Evolutionary conservation across 148 eudicot genomes (phyloP), one percentile per base, ranked within the genome.

Genomic region (Camellia japonica): DNA sequence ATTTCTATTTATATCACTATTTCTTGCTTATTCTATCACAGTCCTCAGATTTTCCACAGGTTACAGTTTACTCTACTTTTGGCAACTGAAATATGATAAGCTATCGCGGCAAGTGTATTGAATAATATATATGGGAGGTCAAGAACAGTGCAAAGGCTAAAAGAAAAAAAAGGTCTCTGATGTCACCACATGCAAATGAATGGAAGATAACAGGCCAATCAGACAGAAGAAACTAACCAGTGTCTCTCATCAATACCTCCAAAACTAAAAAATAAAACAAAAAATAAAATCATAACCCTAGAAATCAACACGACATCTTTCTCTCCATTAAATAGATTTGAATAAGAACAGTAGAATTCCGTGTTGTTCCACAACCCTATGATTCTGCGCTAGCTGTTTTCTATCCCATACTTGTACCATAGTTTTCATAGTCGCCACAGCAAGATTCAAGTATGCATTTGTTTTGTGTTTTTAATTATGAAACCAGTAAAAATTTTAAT

Each of bases 171-270:
- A 69, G 23, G 43, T 15, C n/a, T 23, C 30, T 23, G 30, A 23
- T 23, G 30, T 23, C 30, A 23, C 6, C 44, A 23, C n/a, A 72
- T 19, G n/a, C 23, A 72, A 72, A 15, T 52, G n/a, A 72, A 51
- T 72, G 75, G n/a, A 12, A 72, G 42, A 72, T 20, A 23, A 71
- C 51, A 20, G 15, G 75, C 44, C 55, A 46, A 70, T 70, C 47
- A 6, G 56, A 11, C 43, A 72, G 59, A 23, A 4, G n/a, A 49
- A 49, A 51, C 74, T 51, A 20, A 71, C 59, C 42, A 71, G 9
- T 20, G 49, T 71, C 3, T 20, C n/a, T 73, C 3, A 12, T 52
- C 43, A 10, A 51, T 16, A 72, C 7, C 56, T n/a, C 12, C 14
- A 12, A 7, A 56, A 18, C 15, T 8, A 42, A 15, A 74, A 16